Evolutionary conservation across 495 filamentous ascomycete genomes (phyloP).

Genomic region (Glonium stellatum): DNA sequence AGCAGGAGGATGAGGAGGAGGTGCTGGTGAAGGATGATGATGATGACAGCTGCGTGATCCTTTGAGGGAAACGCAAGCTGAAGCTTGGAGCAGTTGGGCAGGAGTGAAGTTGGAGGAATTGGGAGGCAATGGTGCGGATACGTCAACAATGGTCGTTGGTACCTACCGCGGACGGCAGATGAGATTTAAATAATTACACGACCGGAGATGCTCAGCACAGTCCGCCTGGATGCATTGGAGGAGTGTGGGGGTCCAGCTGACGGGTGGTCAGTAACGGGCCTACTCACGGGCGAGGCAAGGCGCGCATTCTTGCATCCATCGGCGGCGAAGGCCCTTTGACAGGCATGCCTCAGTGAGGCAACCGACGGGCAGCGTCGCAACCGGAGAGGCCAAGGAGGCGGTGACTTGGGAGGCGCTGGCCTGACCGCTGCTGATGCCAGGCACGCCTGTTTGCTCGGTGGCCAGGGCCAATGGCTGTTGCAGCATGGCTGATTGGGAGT

Average conservation of each 20-base stretch:
- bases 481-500: conserved; percentile 13
- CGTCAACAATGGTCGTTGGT: conserved; percentile 17
- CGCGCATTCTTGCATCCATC: conserved; percentile 10
- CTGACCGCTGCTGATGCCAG: conserved; percentile 25
- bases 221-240: conserved; percentile 5
- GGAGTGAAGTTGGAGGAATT: conserved; percentile 3
- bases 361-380: conserved; percentile 23
- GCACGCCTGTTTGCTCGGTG: conserved; percentile 20
- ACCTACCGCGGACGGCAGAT: conserved; percentile 15
- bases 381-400: conserved; percentile 19
- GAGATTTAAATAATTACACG: conserved; percentile 25
- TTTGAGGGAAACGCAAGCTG: conserved; percentile 4
- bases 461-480: conserved; percentile 8
- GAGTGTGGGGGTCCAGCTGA: conserved; percentile 31
- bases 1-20: no score
- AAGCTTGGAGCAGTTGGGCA: conserved; percentile 16
- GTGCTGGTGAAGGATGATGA: no score
- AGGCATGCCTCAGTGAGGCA: conserved; percentile 5
- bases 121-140: conserved; percentile 15
- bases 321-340: neutral
- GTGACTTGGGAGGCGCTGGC: conserved; percentile 27
- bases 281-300: conserved; percentile 21
- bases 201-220: conserved; percentile 17
- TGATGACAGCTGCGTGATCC: neutral
- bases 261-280: conserved; percentile 14